phyloP scores from a whole-genome alignment of 768 basidiomycete genomes.

The Termitomyces eurrhizus region DNA sequence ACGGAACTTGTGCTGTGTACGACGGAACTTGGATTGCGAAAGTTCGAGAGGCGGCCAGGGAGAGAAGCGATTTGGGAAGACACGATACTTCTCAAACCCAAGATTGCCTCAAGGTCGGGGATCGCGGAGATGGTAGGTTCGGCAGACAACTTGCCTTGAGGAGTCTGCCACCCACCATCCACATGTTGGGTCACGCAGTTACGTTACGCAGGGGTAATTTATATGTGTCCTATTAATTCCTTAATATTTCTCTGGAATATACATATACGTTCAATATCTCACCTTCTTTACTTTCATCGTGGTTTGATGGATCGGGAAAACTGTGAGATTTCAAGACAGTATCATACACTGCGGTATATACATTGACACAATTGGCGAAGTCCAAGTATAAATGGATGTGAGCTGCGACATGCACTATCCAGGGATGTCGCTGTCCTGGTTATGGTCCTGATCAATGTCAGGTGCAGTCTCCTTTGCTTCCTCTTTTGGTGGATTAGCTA shows the following conservation, averaged over 20 bases:
- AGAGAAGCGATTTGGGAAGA: slow-evolving; percentile 45
- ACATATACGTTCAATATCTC: neutral
- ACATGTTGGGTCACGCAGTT: neutral
- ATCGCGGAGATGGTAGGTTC: slow-evolving; percentile 28
- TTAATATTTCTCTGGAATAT: neutral
- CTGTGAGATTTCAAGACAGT: neutral
- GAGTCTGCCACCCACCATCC: neutral
- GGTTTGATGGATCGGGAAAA: neutral
- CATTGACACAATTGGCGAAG: neutral
- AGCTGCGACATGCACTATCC: slow-evolving; percentile 5
- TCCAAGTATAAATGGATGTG: neutral
- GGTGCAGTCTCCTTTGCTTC: slow-evolving; percentile 10
- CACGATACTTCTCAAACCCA: slow-evolving; percentile 47
- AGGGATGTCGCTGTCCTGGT: neutral
- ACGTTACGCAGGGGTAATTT: neutral
- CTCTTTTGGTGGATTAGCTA: slow-evolving; percentile 25
- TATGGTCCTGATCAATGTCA: slow-evolving; percentile 12
- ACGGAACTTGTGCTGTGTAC: slow-evolving; percentile 46
- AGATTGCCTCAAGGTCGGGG: slow-evolving; percentile 46
- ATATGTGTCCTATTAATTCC: neutral
- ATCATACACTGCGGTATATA: slow-evolving; percentile 1
- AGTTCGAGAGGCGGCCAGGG: slow-evolving; percentile 35
- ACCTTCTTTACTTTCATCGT: slow-evolving; percentile 1
- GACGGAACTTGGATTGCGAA: slow-evolving; percentile 49
- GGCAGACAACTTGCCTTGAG: slow-evolving; percentile 12